Base-by-base conservation (phyloP, 192 early-diverging fungal genomes). In the Radiomyces spectabilis region DNA sequence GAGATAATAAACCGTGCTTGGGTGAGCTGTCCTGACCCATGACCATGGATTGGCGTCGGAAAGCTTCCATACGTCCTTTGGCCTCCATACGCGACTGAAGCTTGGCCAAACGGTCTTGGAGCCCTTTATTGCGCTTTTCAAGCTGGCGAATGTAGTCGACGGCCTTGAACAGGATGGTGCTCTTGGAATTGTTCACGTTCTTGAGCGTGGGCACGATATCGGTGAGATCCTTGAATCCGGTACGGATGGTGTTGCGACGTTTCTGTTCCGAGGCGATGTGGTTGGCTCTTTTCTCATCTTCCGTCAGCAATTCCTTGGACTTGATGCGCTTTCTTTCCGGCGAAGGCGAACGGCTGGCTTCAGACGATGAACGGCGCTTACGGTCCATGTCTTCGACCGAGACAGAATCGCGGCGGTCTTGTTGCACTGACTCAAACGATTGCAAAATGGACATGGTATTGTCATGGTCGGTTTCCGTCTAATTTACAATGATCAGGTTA, bases 161-260 rank as follows among this genome's bases (percentile, higher is more conserved):
- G 27, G 85, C 75, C 42, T 84, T 83, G 65, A 77, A 79, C 10
- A 86, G 57, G 37, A 86, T 83, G 2, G 79, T 80, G 30, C 72
- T 77, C 53, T 86, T 86, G 24, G 74, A 78, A 63, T 74, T 76
- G 39, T 72, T 78, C n/a, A 79, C 58, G 35, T 80, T 79, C 42
- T 71, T 88, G 33, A 95, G 70, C 4, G 79, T 84, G 12, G 93
- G 91, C 34, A 95, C 87, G 25, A 92, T 79, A 34, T 88, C 84
- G 7, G 88, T 86, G 53, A 97, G 81, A 61, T 91, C 82, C 65
- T 92, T 86, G 76, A 94, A 94, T 33, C 94, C 94, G 29, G 72
- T 72, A 5, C 89, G 82, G 41, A 88, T 86, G 6, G 80, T 74
- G 27, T 85, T 82, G 25, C 86, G 57, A 31, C 86, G 78, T 53